phyloP scores from a whole-genome alignment of 176 grass and related monocot species.

The Bromus sterilis region DNA sequence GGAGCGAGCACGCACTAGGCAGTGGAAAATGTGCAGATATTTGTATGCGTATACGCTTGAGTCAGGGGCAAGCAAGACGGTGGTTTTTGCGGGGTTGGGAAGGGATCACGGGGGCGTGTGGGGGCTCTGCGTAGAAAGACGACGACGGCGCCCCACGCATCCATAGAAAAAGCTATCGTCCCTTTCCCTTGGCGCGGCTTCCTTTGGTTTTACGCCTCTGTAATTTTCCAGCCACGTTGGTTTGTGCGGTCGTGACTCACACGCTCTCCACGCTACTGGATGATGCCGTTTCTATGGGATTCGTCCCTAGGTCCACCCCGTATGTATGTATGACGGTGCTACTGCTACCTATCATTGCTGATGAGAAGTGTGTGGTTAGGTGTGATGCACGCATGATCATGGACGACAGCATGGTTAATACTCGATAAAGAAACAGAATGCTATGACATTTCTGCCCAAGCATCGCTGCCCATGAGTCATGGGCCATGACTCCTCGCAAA shows the following conservation, averaged over 20 bases:
- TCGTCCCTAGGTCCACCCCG: neutral
- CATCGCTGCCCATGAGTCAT: no score
- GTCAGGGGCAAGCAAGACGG: neutral
- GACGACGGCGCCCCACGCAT: slow-evolving; percentile 22
- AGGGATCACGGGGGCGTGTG: slow-evolving; percentile 26
- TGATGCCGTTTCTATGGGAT: neutral
- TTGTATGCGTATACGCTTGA: neutral
- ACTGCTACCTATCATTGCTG: neutral
- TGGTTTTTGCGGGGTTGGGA: slow-evolving; percentile 44
- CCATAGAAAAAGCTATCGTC: neutral
- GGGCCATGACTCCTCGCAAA: no score
- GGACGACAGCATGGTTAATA: neutral
- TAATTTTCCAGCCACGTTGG: neutral
- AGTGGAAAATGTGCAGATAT: neutral
- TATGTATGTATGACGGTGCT: neutral
- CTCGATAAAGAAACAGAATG: neutral
- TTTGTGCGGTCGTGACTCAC: neutral
- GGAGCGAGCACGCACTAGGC: neutral
- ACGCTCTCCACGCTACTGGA: neutral
- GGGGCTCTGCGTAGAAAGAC: slow-evolving; percentile 13
- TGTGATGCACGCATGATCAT: neutral
- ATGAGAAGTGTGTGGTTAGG: neutral
- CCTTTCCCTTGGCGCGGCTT: neutral
- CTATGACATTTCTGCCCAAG: neutral
- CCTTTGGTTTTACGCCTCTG: slow-evolving; percentile 64